Base-by-base conservation (phyloP, 306 rosid species). In the Geum urbanum region DNA sequence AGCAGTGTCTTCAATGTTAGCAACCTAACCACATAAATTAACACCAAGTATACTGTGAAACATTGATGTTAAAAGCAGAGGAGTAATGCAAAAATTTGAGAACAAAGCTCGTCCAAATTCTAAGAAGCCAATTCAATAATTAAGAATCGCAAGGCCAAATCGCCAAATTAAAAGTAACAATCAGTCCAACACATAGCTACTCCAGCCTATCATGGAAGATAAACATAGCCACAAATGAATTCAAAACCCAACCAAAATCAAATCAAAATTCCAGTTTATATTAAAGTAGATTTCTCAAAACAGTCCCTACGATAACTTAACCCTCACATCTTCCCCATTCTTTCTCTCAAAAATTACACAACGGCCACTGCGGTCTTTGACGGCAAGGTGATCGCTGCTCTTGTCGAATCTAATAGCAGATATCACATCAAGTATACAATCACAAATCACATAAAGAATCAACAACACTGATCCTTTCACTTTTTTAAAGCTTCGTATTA, bases 311-410 rank as follows among this genome's bases (percentile, higher is more conserved):
- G 32, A 1, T 27, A 27, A 27, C 32, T 27, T 27, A 27, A 27
- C 32, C 32, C 91, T 86, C 76, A 84, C 96, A 79, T 73, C 74
- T 68, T 81, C 81, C 48, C 22, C 77, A 46, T 77, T 83, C 47
- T 75, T 83, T 13, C 82, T 83, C 68, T 83, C 86, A 57, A 89
- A 89, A 54, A 84, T 79, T 13, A 84, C 76, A 66, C 87, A 74
- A 20, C 92, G 96, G 22, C 96, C 92, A 41, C 96, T 86, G 40
- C 85, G 88, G 71, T 89, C 96, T 53, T n/a, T n/a, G n/a, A n/a
- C n/a, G n/a, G n/a, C n/a, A n/a, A n/a, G n/a, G n/a, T n/a, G n/a
- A n/a, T n/a, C n/a, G n/a, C n/a, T n/a, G n/a, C n/a, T n/a, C n/a
- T n/a, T n/a, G n/a, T n/a, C n/a, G n/a, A n/a, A n/a, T n/a, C n/a